These are phyloP conservation scores for Allodekkera sacchari DNA, from an alignment of 805 yeast genomes.

Conservation along the genomic window DNA sequence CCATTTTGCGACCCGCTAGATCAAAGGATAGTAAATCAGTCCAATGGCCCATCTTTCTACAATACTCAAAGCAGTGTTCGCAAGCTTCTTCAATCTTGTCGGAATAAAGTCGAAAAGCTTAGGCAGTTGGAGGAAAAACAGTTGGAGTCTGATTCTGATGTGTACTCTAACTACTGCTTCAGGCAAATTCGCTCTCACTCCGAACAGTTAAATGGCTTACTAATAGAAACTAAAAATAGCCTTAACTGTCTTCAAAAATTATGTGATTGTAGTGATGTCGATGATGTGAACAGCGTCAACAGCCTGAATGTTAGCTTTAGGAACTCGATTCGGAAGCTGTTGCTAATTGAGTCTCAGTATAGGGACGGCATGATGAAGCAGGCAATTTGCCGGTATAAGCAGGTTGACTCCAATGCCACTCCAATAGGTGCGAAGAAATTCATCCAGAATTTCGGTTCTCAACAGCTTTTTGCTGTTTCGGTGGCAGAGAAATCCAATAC, in stretches of 20 bases:
- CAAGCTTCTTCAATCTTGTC: no score
- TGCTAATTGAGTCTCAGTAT: slow-evolving; percentile 73
- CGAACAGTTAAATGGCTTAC: slow-evolving; percentile 32
- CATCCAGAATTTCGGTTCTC: slow-evolving; percentile 69
- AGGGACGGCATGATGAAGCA: slow-evolving; percentile 70
- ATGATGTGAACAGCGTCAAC: slow-evolving; percentile 81
- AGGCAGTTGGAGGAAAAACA: slow-evolving; percentile 9
- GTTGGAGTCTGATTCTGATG: slow-evolving; percentile 7
- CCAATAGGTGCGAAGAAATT: slow-evolving; percentile 77
- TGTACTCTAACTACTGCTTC: no score
- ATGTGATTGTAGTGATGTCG: slow-evolving; percentile 52
- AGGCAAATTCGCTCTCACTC: no score
- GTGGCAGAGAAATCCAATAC: slow-evolving; percentile 38
- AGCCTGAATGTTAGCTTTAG: slow-evolving; percentile 73
- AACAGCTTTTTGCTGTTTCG: slow-evolving; percentile 88
- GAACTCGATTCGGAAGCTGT: slow-evolving; percentile 72
- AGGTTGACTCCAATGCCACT: slow-evolving; percentile 71
- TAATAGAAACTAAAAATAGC: slow-evolving; percentile 54
- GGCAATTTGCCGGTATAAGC: slow-evolving; percentile 80
- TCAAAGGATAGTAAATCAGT: slow-evolving; percentile 1
- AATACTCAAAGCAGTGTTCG: no score
- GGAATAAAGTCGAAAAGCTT: slow-evolving; percentile 4
- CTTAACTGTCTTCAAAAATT: slow-evolving; percentile 65
- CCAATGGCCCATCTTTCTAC: no score
- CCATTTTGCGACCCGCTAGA: slow-evolving; percentile 7